Percentiles rank a stretch among this genome's conserved stretches.
Conservation (phyloP, 345 rosid genomes). For the Eucalyptus erythrocorys region DNA sequence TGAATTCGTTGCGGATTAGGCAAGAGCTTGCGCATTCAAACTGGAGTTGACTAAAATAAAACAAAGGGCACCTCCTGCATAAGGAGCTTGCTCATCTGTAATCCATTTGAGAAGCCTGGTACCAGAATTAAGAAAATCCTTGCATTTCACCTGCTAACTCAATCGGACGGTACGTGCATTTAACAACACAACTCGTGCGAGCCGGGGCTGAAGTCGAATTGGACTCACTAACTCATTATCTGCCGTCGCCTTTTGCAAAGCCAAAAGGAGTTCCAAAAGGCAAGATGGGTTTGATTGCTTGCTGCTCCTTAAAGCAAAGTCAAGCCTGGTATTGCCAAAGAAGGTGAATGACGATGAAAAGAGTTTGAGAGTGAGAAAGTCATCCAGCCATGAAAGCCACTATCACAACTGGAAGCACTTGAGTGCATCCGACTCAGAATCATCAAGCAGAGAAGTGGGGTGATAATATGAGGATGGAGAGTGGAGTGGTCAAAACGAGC, state of each 20-base stretch:
- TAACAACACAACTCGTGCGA: not conserved
- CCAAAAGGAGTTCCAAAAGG: not conserved
- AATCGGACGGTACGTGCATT: not conserved
- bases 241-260: not conserved
- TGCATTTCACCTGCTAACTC: not conserved
- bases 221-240: not conserved
- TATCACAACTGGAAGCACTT: not conserved
- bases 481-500: not conserved
- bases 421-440: not conserved
- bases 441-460: not conserved
- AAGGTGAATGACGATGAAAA: not conserved
- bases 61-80: not conserved
- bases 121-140: not conserved
- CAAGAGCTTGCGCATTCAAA: not conserved
- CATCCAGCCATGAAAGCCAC: not conserved
- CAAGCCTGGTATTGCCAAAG: not conserved
- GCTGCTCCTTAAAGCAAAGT: not conserved
- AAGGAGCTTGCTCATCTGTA: not conserved
- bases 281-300: not conserved
- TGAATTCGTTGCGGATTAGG: not conserved
- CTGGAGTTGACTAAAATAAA: not conserved
- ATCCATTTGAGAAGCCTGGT: not conserved
- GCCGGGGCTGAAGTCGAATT: not conserved
- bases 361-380: not conserved
- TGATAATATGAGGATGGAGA: not conserved